Base-by-base conservation (phyloP, 2,329 filamentous ascomycete species). In the Fusarium pseudocircinatum region DNA sequence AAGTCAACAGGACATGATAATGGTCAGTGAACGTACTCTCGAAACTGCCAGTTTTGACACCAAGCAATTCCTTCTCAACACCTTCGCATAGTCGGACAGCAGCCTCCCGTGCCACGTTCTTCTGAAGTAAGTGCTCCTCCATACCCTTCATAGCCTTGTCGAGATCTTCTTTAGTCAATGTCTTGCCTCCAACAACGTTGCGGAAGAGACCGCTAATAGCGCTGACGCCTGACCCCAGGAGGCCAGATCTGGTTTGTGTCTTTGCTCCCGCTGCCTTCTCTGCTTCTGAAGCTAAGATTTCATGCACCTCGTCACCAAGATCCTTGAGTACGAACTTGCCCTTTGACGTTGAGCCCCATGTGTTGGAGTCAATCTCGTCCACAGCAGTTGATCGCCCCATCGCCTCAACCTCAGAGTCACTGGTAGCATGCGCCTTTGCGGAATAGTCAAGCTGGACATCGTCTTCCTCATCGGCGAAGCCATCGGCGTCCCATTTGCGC, bases 21-120 rank as follows among this genome's bases (percentile, higher is more conserved):
- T 46, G 37, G 26, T 32, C 42, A 18, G 24, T n/a, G 11, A 30
- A 79, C 82, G 47, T 64, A 83, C 86, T 95, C 81, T 98, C 96
- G 81, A 98, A 99, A 79, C 87, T 97, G 47, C 90, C 94, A 1
- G 96, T 99, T 85, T 96, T 98, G 75, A 95, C 92, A 34, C 96
- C 95, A 24, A 98, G 84, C 32, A 99, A 87, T 80, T 98, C 95
- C 77, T 93, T 92, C 82, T 98, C 93, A 12, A 99, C 96, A 58
- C 94, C 94, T 71, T 97, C 92, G 81, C 96, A 98, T 46, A 99
- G 86, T 60, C 96, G 93, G 37, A 97, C 89, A 4, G 96, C 96
- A 22, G 96, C 96, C 85, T 98, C 96, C 60, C 94, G 93, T 1
- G 96, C 96, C 34, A 99, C 95, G 78, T 99, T 99, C 86, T 99